These are phyloP conservation scores for Paraphaeosphaeria minitans DNA, from an alignment of 2,329 filamentous ascomycete species.

Conservation along the genomic window DNA sequence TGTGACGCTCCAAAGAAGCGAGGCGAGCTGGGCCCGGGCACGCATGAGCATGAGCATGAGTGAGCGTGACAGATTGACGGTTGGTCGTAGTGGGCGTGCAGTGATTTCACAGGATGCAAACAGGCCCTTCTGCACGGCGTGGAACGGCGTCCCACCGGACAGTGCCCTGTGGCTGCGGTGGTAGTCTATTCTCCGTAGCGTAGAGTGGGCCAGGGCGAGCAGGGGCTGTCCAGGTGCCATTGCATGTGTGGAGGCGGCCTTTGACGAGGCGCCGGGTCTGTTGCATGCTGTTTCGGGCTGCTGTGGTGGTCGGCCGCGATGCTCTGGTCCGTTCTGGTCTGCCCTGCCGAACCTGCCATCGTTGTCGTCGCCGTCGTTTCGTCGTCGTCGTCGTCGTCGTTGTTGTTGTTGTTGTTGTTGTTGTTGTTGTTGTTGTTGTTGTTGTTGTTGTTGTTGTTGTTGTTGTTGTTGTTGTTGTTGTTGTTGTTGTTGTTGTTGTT, in stretches of 20 bases:
- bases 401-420: neutral
- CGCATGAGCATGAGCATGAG: too few relatives aligned
- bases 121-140: conserved; percentile 1
- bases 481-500: neutral
- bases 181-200: conserved; percentile 27
- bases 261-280: conserved; percentile 10
- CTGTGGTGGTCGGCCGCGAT: neutral
- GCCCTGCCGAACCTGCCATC: too few relatives aligned
- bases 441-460: neutral
- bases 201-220: conserved; percentile 23
- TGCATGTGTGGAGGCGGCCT: conserved; percentile 14
- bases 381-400: neutral
- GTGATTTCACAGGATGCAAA: conserved; percentile 9
- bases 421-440: neutral
- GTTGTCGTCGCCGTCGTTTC: neutral
- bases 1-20: neutral
- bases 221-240: conserved; percentile 20
- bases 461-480: neutral
- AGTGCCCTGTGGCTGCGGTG: conserved; percentile 11
- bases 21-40: neutral
- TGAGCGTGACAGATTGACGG: conserved; percentile 8
- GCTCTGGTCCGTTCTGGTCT: neutral
- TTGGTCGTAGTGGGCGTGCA: conserved; percentile 1
- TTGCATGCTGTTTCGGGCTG: neutral
- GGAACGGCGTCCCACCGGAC: conserved; percentile 14